phyloP scores from a whole-genome alignment of 2,329 filamentous ascomycete species.

The Monilinia vaccinii-corymbosi region DNA sequence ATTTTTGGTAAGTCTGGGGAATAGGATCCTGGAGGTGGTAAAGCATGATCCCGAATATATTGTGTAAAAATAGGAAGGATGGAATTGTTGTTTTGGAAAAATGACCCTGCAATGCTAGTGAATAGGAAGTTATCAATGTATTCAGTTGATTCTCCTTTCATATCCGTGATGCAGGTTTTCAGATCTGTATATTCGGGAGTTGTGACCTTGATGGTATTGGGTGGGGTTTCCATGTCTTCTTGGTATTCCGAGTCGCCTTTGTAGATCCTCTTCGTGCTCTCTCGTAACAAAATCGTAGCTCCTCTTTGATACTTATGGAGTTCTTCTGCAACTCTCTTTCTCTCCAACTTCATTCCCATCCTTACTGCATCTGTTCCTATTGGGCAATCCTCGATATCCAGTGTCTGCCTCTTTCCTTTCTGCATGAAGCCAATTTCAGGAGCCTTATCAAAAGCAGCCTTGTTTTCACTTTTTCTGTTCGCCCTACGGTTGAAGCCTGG shows the following conservation, averaged over 20 bases:
- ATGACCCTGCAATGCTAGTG: slow-evolving; percentile 83
- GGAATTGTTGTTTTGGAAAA: slow-evolving; percentile 99
- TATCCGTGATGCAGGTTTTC: slow-evolving; percentile 84
- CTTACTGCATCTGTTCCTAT: slow-evolving; percentile 84
- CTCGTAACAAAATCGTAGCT: slow-evolving; percentile 80
- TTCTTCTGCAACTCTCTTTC: slow-evolving; percentile 64
- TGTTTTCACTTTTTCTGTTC: slow-evolving; percentile 41
- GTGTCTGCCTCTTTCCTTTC: slow-evolving; percentile 68
- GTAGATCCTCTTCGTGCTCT: slow-evolving; percentile 63
- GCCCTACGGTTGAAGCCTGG: slow-evolving; percentile 40
- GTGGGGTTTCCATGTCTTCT: slow-evolving; percentile 24
- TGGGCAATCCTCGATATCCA: slow-evolving; percentile 96
- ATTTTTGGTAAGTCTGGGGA: slow-evolving; percentile 38
- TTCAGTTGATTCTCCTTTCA: slow-evolving; percentile 74
- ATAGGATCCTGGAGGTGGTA: slow-evolving; percentile 39
- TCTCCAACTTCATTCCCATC: slow-evolving; percentile 67
- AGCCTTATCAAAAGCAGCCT: slow-evolving; percentile 49
- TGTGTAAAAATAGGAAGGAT: slow-evolving; percentile 81
- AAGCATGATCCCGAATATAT: slow-evolving; percentile 74
- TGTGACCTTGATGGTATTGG: slow-evolving; percentile 24
- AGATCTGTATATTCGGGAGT: slow-evolving; percentile 55
- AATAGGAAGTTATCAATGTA: slow-evolving; percentile 77
- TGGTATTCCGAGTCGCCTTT: slow-evolving; percentile 33
- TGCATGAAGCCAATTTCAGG: slow-evolving; percentile 85
- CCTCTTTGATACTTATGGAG: slow-evolving; percentile 66